phyloP scores from a whole-genome alignment of 1,284 basidiomycete species.

The Naganishia liquefaciens region DNA sequence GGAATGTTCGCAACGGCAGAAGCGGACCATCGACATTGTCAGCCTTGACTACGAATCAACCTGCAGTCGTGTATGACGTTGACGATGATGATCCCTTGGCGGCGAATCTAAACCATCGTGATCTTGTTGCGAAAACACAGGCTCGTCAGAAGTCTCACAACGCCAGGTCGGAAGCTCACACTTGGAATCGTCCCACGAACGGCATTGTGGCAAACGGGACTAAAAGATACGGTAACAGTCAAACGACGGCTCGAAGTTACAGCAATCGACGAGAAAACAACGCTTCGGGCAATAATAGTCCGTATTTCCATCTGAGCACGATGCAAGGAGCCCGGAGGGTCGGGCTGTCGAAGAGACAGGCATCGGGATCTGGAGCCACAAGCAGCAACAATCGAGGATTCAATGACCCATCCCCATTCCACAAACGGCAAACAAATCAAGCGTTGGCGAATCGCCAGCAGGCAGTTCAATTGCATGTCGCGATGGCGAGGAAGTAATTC shows the following conservation, averaged over 20 bases:
- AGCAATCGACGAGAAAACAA: background rate
- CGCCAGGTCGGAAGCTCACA: background rate
- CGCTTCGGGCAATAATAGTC: background rate
- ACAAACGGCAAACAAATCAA: background rate
- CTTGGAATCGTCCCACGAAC: background rate
- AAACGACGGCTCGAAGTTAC: background rate
- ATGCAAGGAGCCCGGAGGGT: background rate
- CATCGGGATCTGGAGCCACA: too few relatives aligned
- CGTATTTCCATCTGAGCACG: background rate
- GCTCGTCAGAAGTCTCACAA: background rate
- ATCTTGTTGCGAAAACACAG: constrained; percentile 10
- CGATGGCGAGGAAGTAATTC: too few relatives aligned
- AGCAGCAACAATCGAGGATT: too few relatives aligned
- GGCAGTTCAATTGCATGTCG: too few relatives aligned
- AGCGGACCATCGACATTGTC: background rate
- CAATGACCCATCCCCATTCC: too few relatives aligned
- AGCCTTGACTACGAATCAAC: background rate
- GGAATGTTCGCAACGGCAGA: background rate
- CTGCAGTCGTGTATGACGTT: background rate
- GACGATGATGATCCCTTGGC: constrained; percentile 12
- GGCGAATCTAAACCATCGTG: background rate
- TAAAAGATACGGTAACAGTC: background rate
- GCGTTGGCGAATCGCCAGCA: background rate
- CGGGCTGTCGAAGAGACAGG: background rate
- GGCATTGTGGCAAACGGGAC: background rate